Base-by-base conservation (phyloP, 2,329 filamentous ascomycete species). In the Aureobasidium vineae region DNA sequence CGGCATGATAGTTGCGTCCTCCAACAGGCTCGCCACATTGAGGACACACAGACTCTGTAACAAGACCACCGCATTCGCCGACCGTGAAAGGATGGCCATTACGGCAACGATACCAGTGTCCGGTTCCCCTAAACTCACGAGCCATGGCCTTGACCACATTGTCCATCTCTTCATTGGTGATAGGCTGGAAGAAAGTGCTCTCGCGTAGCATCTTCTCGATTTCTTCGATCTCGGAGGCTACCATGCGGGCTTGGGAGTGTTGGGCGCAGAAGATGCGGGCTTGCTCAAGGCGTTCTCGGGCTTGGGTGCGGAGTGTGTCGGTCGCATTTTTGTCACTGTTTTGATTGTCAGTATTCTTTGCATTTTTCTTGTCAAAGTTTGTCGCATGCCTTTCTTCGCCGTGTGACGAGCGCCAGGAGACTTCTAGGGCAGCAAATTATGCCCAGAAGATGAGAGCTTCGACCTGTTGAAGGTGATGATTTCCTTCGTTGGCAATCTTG, bases 1-100 rank as follows among this genome's bases (percentile, higher is more conserved):
- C 70, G 69, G 56, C 53, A 1, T 26, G 43, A 16, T 61, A 31
- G 2, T 13, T 11, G 19, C 70, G 72, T 0, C 88, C 88, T 2
- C 87, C 88, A 36, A 90, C 81, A 0, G 74, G 68, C 1, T 80
- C 79, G 1, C 80, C 82, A 69, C 88, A 91, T 69, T 90, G 83
- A 0, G 88, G 87, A 70, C 89, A n/a, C n/a, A n/a, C n/a, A n/a
- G n/a, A n/a, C n/a, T n/a, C n/a, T n/a, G n/a, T n/a, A n/a, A n/a
- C n/a, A n/a, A n/a, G n/a, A n/a, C n/a, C n/a, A n/a, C n/a, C n/a
- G n/a, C 28, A 31, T 6, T 31, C 28, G 28, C 28, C 28, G 7
- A 31, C 7, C 5, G 28, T 31, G 28, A 31, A 31, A 31, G 28
- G 28, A 31, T 31, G 28, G 28, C 28, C 28, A 31, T 31, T 31